Percentiles rank a stretch among this genome's conserved stretches.
These are phyloP conservation scores for Marasmius sp. DNA, from an alignment of 1,284 basidiomycete species.

Conservation along the genomic window DNA sequence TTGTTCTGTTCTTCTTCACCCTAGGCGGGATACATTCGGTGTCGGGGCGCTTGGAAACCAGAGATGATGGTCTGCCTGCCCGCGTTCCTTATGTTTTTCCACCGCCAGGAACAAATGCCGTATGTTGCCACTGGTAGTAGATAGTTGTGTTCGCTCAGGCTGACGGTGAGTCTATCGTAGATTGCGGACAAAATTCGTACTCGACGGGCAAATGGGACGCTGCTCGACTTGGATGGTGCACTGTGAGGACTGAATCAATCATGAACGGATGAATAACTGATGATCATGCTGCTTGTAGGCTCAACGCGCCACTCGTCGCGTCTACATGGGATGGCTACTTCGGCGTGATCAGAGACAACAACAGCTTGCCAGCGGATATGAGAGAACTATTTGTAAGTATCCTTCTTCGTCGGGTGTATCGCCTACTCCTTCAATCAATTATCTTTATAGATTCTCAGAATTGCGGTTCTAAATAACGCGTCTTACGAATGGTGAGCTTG, in stretches of 20 bases:
- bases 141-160: not conserved
- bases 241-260: constrained; percentile 20
- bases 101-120: constrained; percentile 31
- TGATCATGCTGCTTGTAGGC: constrained; percentile 16
- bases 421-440: not conserved
- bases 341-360: constrained; percentile 29
- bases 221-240: constrained; percentile 33
- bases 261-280: not conserved
- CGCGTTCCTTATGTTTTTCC: constrained; percentile 36
- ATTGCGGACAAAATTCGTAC: constrained; percentile 33
- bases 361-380: constrained; percentile 29
- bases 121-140: constrained; percentile 9
- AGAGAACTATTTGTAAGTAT: constrained; percentile 29
- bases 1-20: too few relatives aligned
- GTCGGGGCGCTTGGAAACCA: not conserved
- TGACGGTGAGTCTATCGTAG: constrained; percentile 12
- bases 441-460: constrained; percentile 24
- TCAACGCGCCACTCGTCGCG: constrained; percentile 32
- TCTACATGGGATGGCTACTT: constrained; percentile 31
- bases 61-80: constrained; percentile 33
- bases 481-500: constrained; percentile 27
- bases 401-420: not conserved
- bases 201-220: constrained; percentile 28
- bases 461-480: constrained; percentile 27
- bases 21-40: too few relatives aligned